phyloP scores from a whole-genome alignment of 108 stramenopile genomes.

The Skeletonema tropicum region DNA sequence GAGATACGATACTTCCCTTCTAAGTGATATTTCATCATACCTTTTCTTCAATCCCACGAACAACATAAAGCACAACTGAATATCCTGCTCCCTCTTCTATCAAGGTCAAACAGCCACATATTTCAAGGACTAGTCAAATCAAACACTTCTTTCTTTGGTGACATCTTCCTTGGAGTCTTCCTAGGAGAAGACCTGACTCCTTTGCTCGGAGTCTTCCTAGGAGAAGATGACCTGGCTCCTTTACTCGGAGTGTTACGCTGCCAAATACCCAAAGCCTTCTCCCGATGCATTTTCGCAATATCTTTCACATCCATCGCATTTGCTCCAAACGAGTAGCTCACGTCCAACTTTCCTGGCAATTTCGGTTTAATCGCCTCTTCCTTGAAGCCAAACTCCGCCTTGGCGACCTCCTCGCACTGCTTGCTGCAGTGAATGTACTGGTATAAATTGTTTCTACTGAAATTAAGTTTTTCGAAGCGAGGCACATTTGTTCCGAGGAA shows the following conservation, averaged over 20 bases:
- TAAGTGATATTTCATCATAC: too few species aligned
- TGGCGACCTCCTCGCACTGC: slow-evolving; percentile 55
- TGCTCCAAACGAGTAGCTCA: slow-evolving; percentile 52
- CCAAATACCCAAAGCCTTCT: slow-evolving; percentile 16
- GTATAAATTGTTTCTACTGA: slow-evolving; percentile 38
- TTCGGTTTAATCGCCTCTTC: slow-evolving; percentile 24
- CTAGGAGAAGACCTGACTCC: slow-evolving; percentile 6
- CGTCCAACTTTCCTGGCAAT: slow-evolving; percentile 52
- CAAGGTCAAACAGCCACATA: too few species aligned
- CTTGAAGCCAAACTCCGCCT: slow-evolving; percentile 45
- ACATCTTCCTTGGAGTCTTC: neutral
- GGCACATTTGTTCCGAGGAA: slow-evolving; percentile 39
- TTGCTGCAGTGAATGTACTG: slow-evolving; percentile 70
- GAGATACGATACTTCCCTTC: too few species aligned
- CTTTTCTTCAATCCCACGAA: too few species aligned
- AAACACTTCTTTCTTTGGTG: neutral
- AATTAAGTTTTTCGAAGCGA: slow-evolving; percentile 58
- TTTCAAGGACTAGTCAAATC: slow-evolving; percentile 1
- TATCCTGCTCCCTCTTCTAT: too few species aligned
- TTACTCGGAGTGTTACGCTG: neutral
- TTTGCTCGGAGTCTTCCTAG: neutral
- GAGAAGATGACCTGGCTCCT: slow-evolving; percentile 4
- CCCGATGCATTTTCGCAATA: slow-evolving; percentile 30
- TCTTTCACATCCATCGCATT: slow-evolving; percentile 33
- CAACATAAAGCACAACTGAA: too few species aligned